Base-by-base conservation (phyloP, 1,284 basidiomycete genomes). In the Singerocomus inundabilis region DNA sequence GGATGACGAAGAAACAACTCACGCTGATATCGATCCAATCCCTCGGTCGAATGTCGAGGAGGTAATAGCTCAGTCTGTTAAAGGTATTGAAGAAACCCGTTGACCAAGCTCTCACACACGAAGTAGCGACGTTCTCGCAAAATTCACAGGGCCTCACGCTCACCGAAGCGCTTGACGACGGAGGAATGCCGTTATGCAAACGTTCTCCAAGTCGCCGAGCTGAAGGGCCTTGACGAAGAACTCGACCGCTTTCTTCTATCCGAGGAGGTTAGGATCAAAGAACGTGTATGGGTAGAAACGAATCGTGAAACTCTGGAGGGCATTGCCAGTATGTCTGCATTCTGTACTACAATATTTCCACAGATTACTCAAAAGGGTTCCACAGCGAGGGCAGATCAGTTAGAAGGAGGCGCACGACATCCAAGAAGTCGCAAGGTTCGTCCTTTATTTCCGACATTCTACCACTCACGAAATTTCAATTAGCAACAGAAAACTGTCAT, bases 281-380 rank as follows among this genome's bases (percentile, higher is more conserved):
- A 96, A 63, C 84, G 94, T 25, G 84, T 99, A 16, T 99, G 97
- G 97, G 91, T 98, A 54, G 93, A 96, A 70, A 79, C 94, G 66
- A 99, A 99, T 71, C 83, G 82, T 57, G 93, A 97, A 47, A 99
- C 97, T 73, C 72, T 99, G 44, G 91, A 97, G 67, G 85, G 89
- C 29, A 76, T 95, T 39, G 92, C 91, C 53, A 84, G 91, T 91
- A 63, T 68, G 83, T 76, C 48, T 52, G 32, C 24, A 31, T 30
- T 36, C 8, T 44, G 7, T 39, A 37, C 46, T 55, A 24, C 51
- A 53, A 49, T 49, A 25, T 69, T 21, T 21, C 21, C 21, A 21
- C 21, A 21, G 21, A 66, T 78, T 69, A 71, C 75, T 79, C 56
- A 80, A 66, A 58, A 71, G 69, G 63, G 64, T 58, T 53, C 54